Evolutionary conservation across 192 early-diverging fungal species (phyloP), one percentile per base, ranked within the genome.

Genomic region (Umbelopsis sp.): DNA sequence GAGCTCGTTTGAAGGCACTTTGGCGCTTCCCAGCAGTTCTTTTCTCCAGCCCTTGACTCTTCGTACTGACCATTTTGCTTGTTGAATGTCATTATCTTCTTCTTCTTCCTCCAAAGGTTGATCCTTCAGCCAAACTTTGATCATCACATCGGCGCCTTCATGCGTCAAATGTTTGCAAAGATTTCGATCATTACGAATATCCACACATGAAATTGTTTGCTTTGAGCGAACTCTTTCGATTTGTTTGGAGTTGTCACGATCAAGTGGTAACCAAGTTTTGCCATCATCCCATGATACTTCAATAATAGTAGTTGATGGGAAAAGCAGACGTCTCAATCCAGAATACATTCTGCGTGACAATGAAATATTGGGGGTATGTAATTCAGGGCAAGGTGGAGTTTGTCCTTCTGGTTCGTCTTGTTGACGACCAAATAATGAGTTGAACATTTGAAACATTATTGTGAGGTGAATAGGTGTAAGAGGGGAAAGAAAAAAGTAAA

Each of bases 231-330:
- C 52, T 70, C 34, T 70, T 32, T 70, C 68, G 29, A 70, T 70
- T 22, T 70, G 47, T 29, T 53, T 50, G 17, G 68, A 70, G 25
- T 70, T 70, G 12, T 50, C 52, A 1, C 32, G 47, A 22, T 70
- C 68, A 22, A 70, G 34, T 4, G 68, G 68, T 38, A 70, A 44
- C 68, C 68, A 70, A 31, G 47, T 34, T 14, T 50, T 25, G 22
- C 68, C 68, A 32, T 49, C 68, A 29, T 70, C 68, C 68, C 68
- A 70, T 8, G 68, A 70, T 1, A 70, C 49, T 53, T 70, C 68
- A 50, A 50, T 53, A 12, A 53, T 70, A 21, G 52, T 41, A 22
- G 68, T 16, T 20, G 38, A 17, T 16, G 68, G 68, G 29, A 25
- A 53, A 38, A 70, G 10, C n/a, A 47, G 17, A 2, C 68, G 68